Evolutionary conservation across 176 grass and related monocot genomes (phyloP).

Genomic region (Dactylis glomerata): DNA sequence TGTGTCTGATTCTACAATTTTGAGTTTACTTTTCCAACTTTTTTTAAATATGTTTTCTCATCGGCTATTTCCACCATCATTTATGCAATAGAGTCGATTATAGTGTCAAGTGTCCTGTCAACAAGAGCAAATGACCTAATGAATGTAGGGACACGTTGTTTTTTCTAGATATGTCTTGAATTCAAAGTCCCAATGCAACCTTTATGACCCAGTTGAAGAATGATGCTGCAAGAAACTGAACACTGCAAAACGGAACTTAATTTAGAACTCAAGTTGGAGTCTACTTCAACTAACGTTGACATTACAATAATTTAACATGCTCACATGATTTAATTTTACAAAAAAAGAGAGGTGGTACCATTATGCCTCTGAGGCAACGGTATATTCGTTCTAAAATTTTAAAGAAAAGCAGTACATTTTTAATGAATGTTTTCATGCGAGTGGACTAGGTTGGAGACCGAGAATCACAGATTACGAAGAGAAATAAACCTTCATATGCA

Average conservation of each 20-base stretch:
- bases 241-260: background rate
- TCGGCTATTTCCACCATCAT: background rate
- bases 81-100: background rate
- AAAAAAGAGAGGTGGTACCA: background rate
- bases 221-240: background rate
- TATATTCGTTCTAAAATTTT: no score
- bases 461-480: background rate
- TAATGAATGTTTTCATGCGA: no score
- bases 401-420: no score
- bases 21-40: background rate
- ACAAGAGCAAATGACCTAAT: background rate
- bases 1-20: background rate
- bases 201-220: background rate
- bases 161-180: background rate
- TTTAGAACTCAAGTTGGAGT: background rate
- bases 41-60: background rate
- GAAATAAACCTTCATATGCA: background rate
- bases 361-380: no score
- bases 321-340: background rate
- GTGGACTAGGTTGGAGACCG: background rate
- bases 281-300: no score
- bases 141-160: background rate
- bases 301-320: background rate
- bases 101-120: background rate
- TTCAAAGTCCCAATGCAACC: background rate